Evolutionary conservation across 2,329 filamentous ascomycete species (phyloP), one percentile per base, ranked within the genome.

Genomic region (Cladosporium oxysporum): DNA sequence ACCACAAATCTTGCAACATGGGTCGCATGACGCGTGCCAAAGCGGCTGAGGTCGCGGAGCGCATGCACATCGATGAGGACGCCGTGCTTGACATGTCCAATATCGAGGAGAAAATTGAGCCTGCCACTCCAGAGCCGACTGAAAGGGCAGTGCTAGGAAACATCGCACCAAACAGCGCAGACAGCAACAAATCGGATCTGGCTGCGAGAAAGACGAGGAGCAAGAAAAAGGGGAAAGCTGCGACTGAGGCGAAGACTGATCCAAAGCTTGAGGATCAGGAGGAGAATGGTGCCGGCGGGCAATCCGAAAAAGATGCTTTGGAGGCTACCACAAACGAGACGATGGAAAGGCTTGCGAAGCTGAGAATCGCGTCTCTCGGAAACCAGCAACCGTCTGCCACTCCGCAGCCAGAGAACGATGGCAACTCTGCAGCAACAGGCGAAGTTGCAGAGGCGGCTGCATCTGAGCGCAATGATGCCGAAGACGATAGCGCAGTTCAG

Each of bases 1-100:
- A 47, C 47, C n/a, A 49, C 21, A 12, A 21, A 33, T 26, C 47
- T 44, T 33, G 58, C 50, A 66, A 41, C 31, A 72, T 72, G 71
- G 64, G 66, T 55, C 80, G 80, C 74, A 74, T 82, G 67, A 83
- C 80, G 64, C 78, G 81, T 66, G 79, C 80, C 41, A 74, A 74
- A 62, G 76, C 76, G 18, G 57, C 57, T 7, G 57, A 77, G 69
- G 75, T 79, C 72, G 78, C 79, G 16, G 74, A 77, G 65, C 67
- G 73, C 44, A 68, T 77, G 66, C 78, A 79, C 60, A 71, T 79
- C 63, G 72, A 76, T 71, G 72, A 74, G 47, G 75, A 76, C 64
- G 74, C 65, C 5, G 58, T 76, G 10, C 67, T 73, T 62, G 77
- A 78, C 59, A 70, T 76, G 66, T 70, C 73, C 44, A 69, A 62